phyloP scores from a whole-genome alignment of 495 filamentous ascomycete genomes.

The Entonaema liquescens region DNA sequence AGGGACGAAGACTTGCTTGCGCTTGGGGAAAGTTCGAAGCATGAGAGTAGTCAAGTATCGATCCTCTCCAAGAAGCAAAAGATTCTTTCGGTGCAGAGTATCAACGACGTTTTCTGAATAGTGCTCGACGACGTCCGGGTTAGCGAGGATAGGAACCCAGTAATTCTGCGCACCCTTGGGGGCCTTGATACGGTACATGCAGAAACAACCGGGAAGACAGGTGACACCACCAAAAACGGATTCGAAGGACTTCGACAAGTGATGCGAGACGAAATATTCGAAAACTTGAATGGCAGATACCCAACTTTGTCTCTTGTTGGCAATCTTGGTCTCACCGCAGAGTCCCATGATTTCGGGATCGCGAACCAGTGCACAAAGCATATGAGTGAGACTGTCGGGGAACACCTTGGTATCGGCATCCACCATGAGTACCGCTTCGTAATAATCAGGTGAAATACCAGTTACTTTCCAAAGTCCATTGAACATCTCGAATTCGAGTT shows the following conservation, averaged over 20 bases:
- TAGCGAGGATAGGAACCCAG: constrained; percentile 98
- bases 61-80: constrained; percentile 94
- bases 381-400: constrained; percentile 96
- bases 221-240: constrained; percentile 99
- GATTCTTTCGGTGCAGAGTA: constrained; percentile 97
- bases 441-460: constrained; percentile 96
- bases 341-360: constrained; percentile 99
- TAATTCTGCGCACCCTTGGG: constrained; percentile 99
- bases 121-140: constrained; percentile 98
- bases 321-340: constrained; percentile 99
- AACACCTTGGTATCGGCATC: constrained; percentile 99
- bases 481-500: constrained; percentile 99
- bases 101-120: constrained; percentile 99
- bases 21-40: constrained; percentile 98
- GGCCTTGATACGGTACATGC: constrained; percentile 99
- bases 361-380: constrained; percentile 99
- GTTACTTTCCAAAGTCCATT: constrained; percentile 99
- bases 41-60: constrained; percentile 97
- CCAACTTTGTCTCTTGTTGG: constrained; percentile 95
- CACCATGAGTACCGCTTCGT: constrained; percentile 97
- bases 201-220: constrained; percentile 98
- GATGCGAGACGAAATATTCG: constrained; percentile 99
- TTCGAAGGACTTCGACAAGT: constrained; percentile 96
- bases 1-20: constrained; percentile 98
- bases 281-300: constrained; percentile 99